A percentile compares a stretch with the other conserved stretches of the same genome.
Conservation (phyloP, 352 stramenopile genomes). For the Phytophthora ramorum region DNA sequence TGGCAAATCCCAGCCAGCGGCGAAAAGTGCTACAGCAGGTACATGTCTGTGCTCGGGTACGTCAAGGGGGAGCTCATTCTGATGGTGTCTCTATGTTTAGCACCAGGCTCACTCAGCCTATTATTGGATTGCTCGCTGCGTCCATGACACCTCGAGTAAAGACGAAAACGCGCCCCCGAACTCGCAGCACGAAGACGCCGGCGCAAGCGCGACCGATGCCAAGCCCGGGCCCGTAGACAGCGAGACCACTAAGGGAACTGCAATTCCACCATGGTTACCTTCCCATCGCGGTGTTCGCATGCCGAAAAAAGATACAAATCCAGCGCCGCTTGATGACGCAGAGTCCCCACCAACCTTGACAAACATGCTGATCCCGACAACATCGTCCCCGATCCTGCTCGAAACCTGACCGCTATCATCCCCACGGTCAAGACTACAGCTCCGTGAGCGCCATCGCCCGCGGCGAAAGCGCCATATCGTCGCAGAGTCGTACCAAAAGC, state of each 20-base stretch:
- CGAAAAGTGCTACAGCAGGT: neutral
- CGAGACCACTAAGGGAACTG: neutral
- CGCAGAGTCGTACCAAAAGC: neutral
- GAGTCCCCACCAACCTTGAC: neutral
- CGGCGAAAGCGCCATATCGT: neutral
- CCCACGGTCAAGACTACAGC: neutral
- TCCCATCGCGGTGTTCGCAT: neutral
- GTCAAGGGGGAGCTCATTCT: too few species aligned
- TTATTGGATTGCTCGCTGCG: constrained; percentile 3
- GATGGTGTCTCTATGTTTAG: neutral
- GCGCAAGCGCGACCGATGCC: neutral
- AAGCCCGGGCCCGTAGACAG: neutral
- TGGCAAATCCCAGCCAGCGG: neutral
- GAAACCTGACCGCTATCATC: neutral
- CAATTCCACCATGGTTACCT: neutral
- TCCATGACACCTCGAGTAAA: constrained; percentile 1
- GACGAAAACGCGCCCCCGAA: constrained; percentile 14
- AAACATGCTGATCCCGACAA: neutral
- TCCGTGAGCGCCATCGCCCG: neutral
- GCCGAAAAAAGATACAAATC: neutral
- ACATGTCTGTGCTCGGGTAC: too few species aligned
- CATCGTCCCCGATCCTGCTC: neutral
- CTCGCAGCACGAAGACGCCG: neutral
- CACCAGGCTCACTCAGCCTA: neutral
- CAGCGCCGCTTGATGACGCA: neutral